Percentiles rank a stretch among this genome's conserved stretches.
phyloP scores from a whole-genome alignment of 2,329 filamentous ascomycete species.

The Ophiostoma sp. region DNA sequence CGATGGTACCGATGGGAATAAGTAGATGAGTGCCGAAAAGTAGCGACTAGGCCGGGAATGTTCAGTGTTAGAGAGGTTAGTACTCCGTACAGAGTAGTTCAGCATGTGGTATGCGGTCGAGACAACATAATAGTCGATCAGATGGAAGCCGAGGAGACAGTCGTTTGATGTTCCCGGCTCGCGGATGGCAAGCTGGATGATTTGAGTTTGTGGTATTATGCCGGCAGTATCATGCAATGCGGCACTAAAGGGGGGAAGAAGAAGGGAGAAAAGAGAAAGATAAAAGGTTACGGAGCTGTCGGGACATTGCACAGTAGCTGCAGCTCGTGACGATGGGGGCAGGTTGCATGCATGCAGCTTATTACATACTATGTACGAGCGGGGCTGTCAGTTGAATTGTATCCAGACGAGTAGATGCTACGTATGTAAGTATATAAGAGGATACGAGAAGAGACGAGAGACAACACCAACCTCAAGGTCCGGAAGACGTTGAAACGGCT shows the following conservation, averaged over 20 bases:
- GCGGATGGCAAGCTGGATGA: background rate
- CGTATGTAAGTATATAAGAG: background rate
- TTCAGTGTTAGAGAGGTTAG: too few species aligned
- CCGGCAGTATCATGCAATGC: conserved; percentile 1
- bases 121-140: too few species aligned
- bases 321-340: background rate
- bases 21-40: background rate
- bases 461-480: background rate
- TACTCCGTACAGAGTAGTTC: too few species aligned
- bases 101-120: too few species aligned
- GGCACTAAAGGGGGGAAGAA: background rate
- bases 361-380: background rate
- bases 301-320: conserved; percentile 8
- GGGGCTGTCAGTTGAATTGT: background rate
- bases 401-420: background rate
- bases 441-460: background rate
- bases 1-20: background rate
- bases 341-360: background rate
- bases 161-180: conserved; percentile 4
- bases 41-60: background rate
- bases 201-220: background rate
- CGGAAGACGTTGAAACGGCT: background rate
- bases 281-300: background rate
- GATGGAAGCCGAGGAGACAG: too few species aligned
- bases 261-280: background rate